Percentiles rank a stretch among this genome's conserved stretches.
Evolutionary conservation across 768 basidiomycete genomes (phyloP).

Genomic region (Rickenella mellea): DNA sequence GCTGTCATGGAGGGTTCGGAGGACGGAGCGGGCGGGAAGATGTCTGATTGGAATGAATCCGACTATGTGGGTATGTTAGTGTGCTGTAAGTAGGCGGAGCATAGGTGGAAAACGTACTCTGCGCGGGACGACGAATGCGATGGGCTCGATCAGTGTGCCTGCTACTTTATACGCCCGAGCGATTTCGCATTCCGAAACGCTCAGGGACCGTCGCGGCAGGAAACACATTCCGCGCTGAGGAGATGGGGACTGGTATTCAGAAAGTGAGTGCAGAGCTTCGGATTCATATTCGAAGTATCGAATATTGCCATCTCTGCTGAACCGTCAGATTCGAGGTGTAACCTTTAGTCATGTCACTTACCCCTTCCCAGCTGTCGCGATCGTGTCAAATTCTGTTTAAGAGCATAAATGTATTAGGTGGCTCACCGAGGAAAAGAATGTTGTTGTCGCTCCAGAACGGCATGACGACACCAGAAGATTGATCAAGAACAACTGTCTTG

Average conservation of each 20-base stretch:
- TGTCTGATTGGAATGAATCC: slow-evolving; percentile 95
- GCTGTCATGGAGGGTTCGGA: slow-evolving; percentile 72
- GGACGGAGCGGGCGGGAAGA: slow-evolving; percentile 88
- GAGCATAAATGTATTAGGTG: neutral
- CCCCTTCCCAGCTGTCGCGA: slow-evolving; percentile 74
- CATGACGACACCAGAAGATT: slow-evolving; percentile 90
- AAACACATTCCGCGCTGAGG: slow-evolving; percentile 98
- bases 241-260: slow-evolving; percentile 82
- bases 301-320: slow-evolving; percentile 90
- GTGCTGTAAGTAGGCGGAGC: neutral
- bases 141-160: slow-evolving; percentile 69
- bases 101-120: slow-evolving; percentile 40
- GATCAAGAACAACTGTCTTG: slow-evolving; percentile 76
- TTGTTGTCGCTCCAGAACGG: slow-evolving; percentile 97
- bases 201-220: slow-evolving; percentile 86
- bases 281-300: slow-evolving; percentile 95
- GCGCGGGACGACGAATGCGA: slow-evolving; percentile 91
- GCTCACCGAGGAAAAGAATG: slow-evolving; percentile 71
- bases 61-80: slow-evolving; percentile 34
- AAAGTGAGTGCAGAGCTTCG: slow-evolving; percentile 65
- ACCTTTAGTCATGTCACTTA: too few relatives aligned
- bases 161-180: slow-evolving; percentile 88
- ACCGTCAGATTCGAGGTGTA: too few relatives aligned
- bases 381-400: slow-evolving; percentile 1
- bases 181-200: slow-evolving; percentile 87